These are phyloP conservation scores for Capsicum rhomboideum DNA, from an alignment of 257 asterid species.

Conservation along the genomic window DNA sequence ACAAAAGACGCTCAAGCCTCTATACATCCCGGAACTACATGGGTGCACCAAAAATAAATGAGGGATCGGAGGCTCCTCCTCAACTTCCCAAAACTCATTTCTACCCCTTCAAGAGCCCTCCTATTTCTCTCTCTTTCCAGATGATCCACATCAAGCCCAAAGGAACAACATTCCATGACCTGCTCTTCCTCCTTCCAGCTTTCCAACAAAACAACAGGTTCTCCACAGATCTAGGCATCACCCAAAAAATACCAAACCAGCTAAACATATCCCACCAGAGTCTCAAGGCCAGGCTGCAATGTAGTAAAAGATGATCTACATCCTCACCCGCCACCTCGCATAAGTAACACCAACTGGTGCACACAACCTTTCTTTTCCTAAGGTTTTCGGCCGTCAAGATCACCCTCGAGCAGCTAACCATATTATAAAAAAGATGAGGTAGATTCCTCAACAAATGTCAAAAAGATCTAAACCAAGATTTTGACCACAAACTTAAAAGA, in stretches of 20 bases:
- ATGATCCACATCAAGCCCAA: neutral
- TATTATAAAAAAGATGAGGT: no score
- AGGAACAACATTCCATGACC: neutral
- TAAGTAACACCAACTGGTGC: no score
- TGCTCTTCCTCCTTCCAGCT: neutral
- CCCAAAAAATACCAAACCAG: neutral
- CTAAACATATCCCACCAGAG: neutral
- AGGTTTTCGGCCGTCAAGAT: no score
- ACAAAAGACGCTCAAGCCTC: neutral
- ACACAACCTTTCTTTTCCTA: no score
- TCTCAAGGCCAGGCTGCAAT: neutral
- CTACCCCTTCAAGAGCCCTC: neutral
- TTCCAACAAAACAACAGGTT: neutral
- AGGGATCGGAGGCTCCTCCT: neutral
- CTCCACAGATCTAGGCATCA: neutral
- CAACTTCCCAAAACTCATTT: neutral
- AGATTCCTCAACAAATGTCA: no score
- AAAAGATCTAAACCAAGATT: no score
- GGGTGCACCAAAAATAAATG: neutral
- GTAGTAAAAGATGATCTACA: no score
- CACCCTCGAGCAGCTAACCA: no score
- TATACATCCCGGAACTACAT: neutral
- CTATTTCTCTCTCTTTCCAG: neutral
- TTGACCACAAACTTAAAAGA: no score
- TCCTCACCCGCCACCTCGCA: no score